These are phyloP conservation scores for Plasmodium malariae DNA, from an alignment of 169 alveolate species.

Conservation along the genomic window DNA sequence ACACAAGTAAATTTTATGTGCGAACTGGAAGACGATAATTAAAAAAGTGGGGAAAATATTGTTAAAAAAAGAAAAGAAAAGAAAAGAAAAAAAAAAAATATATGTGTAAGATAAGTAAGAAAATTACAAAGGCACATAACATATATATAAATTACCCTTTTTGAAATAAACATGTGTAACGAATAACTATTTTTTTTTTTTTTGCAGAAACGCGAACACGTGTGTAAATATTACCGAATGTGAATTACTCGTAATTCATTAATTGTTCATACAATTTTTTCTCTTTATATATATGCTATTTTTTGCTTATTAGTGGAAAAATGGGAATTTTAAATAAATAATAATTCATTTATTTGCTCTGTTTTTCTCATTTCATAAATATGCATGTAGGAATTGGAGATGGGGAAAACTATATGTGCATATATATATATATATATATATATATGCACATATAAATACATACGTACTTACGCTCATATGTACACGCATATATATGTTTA, in stretches of 20 bases:
- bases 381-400: too few species aligned
- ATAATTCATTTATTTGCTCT: too few species aligned
- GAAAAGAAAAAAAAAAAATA: not conserved
- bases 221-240: not conserved
- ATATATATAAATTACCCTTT: too few species aligned
- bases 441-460: too few species aligned
- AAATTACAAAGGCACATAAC: too few species aligned
- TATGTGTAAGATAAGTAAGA: too few species aligned
- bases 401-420: too few species aligned
- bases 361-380: too few species aligned
- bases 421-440: too few species aligned
- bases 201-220: not conserved
- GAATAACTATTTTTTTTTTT: not conserved
- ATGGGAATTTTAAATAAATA: not conserved
- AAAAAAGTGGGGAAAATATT: not conserved
- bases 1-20: conserved; percentile 36
- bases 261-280: not conserved
- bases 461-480: too few species aligned
- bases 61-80: conserved; percentile 3
- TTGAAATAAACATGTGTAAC: too few species aligned
- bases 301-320: not conserved
- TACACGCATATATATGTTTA: too few species aligned
- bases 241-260: conserved; percentile 15
- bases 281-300: not conserved
- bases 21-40: not conserved